These are phyloP conservation scores for Vigna trinervia DNA, from an alignment of 306 rosid genomes.

Conservation along the genomic window DNA sequence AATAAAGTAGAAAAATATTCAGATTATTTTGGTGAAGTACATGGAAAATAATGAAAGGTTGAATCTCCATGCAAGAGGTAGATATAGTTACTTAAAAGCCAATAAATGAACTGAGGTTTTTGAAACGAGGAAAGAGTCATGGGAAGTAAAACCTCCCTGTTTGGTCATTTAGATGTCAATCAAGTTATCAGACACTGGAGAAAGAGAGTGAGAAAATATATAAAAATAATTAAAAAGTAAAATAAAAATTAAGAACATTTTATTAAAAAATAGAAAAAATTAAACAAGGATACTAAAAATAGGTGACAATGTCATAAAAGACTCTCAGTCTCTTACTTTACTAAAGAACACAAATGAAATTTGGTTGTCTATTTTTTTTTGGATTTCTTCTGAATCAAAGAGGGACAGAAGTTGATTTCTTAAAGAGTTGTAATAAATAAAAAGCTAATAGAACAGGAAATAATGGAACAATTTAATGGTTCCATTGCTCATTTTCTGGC, in stretches of 20 bases:
- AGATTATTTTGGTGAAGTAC: neutral
- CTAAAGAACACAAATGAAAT: no score
- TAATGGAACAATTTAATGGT: neutral
- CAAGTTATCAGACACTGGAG: no score
- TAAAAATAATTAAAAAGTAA: no score
- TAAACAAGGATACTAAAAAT: no score
- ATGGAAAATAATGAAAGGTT: conserved; percentile 19
- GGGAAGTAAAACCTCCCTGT: neutral
- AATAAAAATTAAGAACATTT: no score
- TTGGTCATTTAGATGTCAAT: neutral
- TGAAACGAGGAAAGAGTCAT: neutral
- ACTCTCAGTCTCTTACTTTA: no score
- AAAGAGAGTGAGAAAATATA: no score
- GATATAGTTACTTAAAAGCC: conserved; percentile 10
- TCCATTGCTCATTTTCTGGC: no score
- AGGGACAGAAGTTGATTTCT: neutral
- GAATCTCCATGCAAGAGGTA: neutral
- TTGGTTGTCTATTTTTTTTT: no score
- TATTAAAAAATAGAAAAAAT: no score
- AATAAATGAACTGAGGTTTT: conserved; percentile 35
- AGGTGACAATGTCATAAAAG: no score
- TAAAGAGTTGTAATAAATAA: neutral
- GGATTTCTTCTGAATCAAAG: no score
- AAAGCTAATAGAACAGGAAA: neutral
- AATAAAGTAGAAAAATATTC: neutral